Evolutionary conservation across 305 asterid genomes (phyloP), one percentile per base, ranked within the genome.

Genomic region (Rubia peregrina): DNA sequence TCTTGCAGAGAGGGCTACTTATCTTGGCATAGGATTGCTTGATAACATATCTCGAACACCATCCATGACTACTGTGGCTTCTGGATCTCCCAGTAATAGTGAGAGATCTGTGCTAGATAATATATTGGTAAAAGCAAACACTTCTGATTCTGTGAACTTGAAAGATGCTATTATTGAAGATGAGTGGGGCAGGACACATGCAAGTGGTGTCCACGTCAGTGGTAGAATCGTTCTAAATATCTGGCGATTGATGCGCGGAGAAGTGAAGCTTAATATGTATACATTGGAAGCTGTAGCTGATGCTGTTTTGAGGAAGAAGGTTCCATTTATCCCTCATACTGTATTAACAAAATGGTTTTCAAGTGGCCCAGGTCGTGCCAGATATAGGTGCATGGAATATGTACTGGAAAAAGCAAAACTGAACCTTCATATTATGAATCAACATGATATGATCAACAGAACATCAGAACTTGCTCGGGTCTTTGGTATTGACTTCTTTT

Each of bases 391-490:
- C 70, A 80, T 91, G 80, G 85, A 85, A 56, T 91, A 94, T 75
- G 73, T 82, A 61, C 68, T 83, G 73, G 90, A 84, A 78, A 88
- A 91, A 78, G 88, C 99, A 65, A 91, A 83, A 80, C 79, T 94
- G 86, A 90, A 90, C 80, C 79, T 94, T 78, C 90, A 86, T 80
- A 86, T 94, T 48, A 85, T 88, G 87, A 88, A 81, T 84, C 96
- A 91, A 77, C 99, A 89, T 40, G 99, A 94, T 82, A 79, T 91
- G 93, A 81, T 94, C 76, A 94, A 94, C 80, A 83, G 99, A 76
- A 91, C 99, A 76, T 91, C 99, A 75, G 99, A 91, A 86, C 99
- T 94, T 76, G 99, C 99, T 74, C 92, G 99, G 67, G 92, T 94
- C 42, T 94, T 94, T 76, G 99, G 99, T 55, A 94, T 94, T 38